A percentile compares a stretch with the other conserved stretches of the same genome.
phyloP scores from a whole-genome alignment of 352 stramenopile species.

The Globisporangium paddicum region DNA sequence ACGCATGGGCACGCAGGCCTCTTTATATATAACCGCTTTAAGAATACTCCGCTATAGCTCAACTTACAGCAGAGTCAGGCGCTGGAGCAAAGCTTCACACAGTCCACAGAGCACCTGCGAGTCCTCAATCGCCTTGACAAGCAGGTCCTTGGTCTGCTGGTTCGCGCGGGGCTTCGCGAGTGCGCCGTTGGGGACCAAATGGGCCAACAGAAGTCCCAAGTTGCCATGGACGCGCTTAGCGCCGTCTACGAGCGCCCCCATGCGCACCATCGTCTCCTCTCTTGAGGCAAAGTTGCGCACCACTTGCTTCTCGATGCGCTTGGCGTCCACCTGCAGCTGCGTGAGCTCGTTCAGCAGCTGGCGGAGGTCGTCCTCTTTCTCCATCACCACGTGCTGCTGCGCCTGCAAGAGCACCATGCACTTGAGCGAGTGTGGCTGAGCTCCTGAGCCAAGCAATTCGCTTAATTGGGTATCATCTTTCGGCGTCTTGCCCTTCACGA shows the following conservation, averaged over 20 bases:
- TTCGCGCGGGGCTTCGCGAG: slow-evolving; percentile 8
- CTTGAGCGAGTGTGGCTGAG: slow-evolving; percentile 35
- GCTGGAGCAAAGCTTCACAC: slow-evolving; percentile 25
- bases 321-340: slow-evolving; percentile 22
- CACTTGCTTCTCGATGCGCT: slow-evolving; percentile 39
- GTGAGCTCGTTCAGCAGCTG: slow-evolving; percentile 61
- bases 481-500: slow-evolving; percentile 66
- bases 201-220: slow-evolving; percentile 41
- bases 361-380: slow-evolving; percentile 62
- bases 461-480: slow-evolving; percentile 25
- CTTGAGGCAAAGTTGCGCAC: slow-evolving; percentile 40
- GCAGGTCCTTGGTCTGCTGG: slow-evolving; percentile 19
- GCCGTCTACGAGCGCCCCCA: slow-evolving; percentile 37
- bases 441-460: slow-evolving; percentile 6
- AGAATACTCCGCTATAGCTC: background rate
- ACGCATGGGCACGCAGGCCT: background rate
- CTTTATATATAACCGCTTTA: background rate
- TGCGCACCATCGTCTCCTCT: slow-evolving; percentile 45
- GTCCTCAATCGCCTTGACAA: slow-evolving; percentile 27
- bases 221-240: slow-evolving; percentile 32
- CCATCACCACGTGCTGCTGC: slow-evolving; percentile 51
- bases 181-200: slow-evolving; percentile 20
- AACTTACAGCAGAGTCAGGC: slow-evolving; percentile 17
- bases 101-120: slow-evolving; percentile 15
- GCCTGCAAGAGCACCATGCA: slow-evolving; percentile 65